Conservation (phyloP, 2,329 filamentous ascomycete genomes). For the Ophiostoma novo-ulmi region DNA sequence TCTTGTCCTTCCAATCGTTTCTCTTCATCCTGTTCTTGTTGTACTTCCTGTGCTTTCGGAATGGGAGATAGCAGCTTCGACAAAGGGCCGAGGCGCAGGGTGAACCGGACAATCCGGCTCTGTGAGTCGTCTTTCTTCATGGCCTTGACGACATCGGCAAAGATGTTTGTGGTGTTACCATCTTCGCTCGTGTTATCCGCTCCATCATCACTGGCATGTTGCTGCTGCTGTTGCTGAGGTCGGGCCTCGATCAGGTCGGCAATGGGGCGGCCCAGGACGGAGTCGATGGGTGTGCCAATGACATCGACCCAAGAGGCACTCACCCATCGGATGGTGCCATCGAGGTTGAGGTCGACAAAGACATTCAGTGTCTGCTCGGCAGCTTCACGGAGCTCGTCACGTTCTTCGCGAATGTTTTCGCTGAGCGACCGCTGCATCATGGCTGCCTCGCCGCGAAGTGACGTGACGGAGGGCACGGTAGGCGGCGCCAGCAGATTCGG, state of each 20-base stretch:
- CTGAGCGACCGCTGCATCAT: constrained; percentile 66
- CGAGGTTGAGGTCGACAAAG: constrained; percentile 87
- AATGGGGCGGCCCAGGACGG: constrained; percentile 71
- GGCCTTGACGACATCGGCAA: constrained; percentile 75
- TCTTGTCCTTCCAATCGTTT: background rate
- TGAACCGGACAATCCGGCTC: constrained; percentile 83
- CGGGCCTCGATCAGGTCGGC: constrained; percentile 59
- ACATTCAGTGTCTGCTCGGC: constrained; percentile 95
- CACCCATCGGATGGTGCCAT: constrained; percentile 89
- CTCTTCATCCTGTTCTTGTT: background rate
- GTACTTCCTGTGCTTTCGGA: background rate
- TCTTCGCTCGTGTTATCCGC: constrained; percentile 35
- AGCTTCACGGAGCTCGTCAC: constrained; percentile 88
- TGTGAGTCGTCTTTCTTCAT: constrained; percentile 91
- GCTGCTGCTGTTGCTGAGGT: background rate
- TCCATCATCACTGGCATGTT: background rate
- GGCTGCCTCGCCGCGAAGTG: constrained; percentile 47
- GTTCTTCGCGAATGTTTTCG: constrained; percentile 86
- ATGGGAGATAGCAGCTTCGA: constrained; percentile 55
- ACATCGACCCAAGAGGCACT: constrained; percentile 95
- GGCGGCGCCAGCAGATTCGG: constrained; percentile 47
- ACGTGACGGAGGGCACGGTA: constrained; percentile 40
- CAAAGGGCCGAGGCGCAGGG: constrained; percentile 62
- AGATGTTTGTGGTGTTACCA: constrained; percentile 70
- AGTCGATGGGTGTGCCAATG: constrained; percentile 70